These are phyloP conservation scores for Cocos nucifera DNA, from an alignment of 176 grass and related monocot species.

Conservation along the genomic window DNA sequence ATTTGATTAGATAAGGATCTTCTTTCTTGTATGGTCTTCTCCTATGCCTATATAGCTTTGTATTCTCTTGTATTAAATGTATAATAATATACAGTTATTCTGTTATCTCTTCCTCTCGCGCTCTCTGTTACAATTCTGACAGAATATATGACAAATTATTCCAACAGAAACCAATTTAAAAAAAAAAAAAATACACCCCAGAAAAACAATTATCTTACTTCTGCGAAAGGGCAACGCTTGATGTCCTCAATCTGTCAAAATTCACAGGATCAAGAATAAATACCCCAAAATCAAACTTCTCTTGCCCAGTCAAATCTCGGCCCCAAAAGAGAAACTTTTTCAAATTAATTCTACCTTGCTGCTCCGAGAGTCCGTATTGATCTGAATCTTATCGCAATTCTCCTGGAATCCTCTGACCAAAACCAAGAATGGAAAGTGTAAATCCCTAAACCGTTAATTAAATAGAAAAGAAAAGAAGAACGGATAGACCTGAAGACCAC, in stretches of 20 bases:
- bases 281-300: background rate
- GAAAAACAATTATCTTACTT: constrained; percentile 29
- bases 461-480: background rate
- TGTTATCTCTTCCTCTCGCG: too few species aligned
- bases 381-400: constrained; percentile 66
- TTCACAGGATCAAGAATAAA: constrained; percentile 1
- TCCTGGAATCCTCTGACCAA: constrained; percentile 66
- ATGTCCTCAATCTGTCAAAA: constrained; percentile 53
- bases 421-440: background rate
- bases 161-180: too few species aligned
- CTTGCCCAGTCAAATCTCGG: background rate
- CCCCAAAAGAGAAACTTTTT: background rate
- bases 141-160: too few species aligned
- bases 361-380: constrained; percentile 66
- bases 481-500: constrained; percentile 65
- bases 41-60: too few species aligned
- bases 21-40: too few species aligned
- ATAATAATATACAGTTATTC: too few species aligned
- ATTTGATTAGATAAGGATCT: too few species aligned
- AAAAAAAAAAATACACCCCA: too few species aligned
- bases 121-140: too few species aligned
- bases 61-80: too few species aligned
- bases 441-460: background rate
- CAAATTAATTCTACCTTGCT: constrained; percentile 36
- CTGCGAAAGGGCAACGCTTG: constrained; percentile 50